Evolutionary conservation across 2,329 filamentous ascomycete genomes (phyloP), one percentile per base, ranked within the genome.

Genomic region (Fusarium phyllophilum): DNA sequence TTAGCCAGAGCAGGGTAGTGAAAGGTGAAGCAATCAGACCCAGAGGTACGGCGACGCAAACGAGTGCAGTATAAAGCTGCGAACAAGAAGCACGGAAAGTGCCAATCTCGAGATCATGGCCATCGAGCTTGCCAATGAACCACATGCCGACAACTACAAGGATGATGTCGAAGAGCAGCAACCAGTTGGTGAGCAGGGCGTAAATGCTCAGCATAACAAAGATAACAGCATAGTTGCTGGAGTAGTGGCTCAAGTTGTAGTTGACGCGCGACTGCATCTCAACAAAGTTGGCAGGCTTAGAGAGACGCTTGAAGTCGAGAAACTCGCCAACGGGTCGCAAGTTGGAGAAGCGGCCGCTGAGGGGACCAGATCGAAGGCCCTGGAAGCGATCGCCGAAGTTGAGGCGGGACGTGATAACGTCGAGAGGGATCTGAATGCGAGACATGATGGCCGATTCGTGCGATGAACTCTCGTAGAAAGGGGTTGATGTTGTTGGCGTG

Each of bases 131-230:
- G 81, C 94, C 93, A 78, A 99, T 98, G 67, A 95, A 89, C 86
- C 92, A 98, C 87, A 98, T 92, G 83, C 96, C 95, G 76, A 89
- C 92, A 61, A 94, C 88, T 67, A 97, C 92, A 59, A 99, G 89
- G 80, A 97, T 84, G 82, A 99, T 97, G 84, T 97, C 95, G 82
- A 98, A 98, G 70, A 98, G 90, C 59, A 99, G 89, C 51, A 91
- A 85, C 80, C 90, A 87, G 85, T 98, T 98, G 78, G 94, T 96
- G 80, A 99, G 89, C 79, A 99, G 86, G 80, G 94, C 94, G 88
- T 99, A 99, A 85, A 99, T 92, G 87, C 93, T 94, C 81, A 99
- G 92, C 92, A 99, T 97, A 79, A 93, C 88, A 82, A 98, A 97
- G 78, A 98, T 90, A 74, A 93, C 92, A 77, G 93, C 93, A 89